Conservation (phyloP, 2,329 filamentous ascomycete species). For the Fulvia fulva region DNA sequence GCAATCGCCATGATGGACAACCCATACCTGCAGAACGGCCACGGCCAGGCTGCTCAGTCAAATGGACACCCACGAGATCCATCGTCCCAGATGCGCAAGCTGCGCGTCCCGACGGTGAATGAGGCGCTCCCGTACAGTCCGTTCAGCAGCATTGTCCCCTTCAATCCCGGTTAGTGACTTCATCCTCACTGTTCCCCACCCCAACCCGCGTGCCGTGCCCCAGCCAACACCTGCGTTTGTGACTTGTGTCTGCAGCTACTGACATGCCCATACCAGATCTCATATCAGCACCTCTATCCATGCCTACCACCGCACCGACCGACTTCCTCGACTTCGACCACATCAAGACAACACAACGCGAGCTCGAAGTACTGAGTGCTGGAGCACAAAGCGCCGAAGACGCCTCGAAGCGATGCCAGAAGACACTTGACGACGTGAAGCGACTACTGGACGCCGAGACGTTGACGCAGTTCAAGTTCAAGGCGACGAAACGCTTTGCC, state of each 20-base stretch:
- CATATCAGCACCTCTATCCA: constrained; percentile 43
- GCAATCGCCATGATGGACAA: constrained; percentile 12
- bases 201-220: background rate
- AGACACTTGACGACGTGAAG: constrained; percentile 69
- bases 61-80: constrained; percentile 14
- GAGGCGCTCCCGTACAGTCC: constrained; percentile 80
- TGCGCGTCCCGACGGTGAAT: constrained; percentile 52
- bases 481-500: constrained; percentile 16
- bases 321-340: constrained; percentile 27
- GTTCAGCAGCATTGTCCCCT: constrained; percentile 74
- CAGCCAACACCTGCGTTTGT: background rate
- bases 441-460: constrained; percentile 69
- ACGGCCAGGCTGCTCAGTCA: constrained; percentile 11
- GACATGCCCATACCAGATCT: constrained; percentile 35
- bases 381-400: constrained; percentile 59
- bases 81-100: constrained; percentile 8
- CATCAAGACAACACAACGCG: constrained; percentile 32
- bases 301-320: constrained; percentile 38
- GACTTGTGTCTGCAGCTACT: constrained; percentile 1
- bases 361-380: constrained; percentile 65
- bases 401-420: constrained; percentile 63
- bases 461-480: constrained; percentile 61
- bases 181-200: constrained; percentile 7
- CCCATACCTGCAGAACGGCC: background rate
- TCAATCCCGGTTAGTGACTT: constrained; percentile 61